Evolutionary conservation across 768 basidiomycete genomes (phyloP).

Genomic region (Aureoboletus auriporus): DNA sequence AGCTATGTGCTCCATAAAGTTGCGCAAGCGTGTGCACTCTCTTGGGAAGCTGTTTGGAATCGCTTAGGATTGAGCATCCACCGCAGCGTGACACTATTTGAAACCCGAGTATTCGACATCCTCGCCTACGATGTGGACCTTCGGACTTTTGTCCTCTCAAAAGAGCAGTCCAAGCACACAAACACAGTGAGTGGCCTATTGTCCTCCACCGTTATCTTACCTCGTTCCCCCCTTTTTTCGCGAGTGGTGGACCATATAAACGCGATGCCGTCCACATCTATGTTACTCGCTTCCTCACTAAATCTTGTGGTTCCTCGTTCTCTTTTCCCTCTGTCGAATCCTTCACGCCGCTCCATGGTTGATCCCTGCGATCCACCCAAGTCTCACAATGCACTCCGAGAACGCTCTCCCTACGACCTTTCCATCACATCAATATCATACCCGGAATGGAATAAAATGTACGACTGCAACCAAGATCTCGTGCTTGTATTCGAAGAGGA

Average conservation of each 20-base stretch:
- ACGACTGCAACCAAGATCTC: neutral
- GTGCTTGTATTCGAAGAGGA: constrained; percentile 6
- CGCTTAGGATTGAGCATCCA: too few species aligned
- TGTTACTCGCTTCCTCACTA: too few species aligned
- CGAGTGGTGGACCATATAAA: neutral
- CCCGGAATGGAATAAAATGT: neutral
- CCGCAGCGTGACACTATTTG: too few species aligned
- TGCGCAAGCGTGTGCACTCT: too few species aligned
- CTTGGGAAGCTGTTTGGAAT: too few species aligned
- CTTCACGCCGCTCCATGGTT: too few species aligned
- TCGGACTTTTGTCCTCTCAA: neutral
- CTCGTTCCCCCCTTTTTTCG: neutral
- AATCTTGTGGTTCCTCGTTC: too few species aligned
- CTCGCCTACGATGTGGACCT: neutral
- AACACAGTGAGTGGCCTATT: neutral
- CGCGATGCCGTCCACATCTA: too few species aligned
- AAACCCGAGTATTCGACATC: neutral
- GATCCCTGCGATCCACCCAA: too few species aligned
- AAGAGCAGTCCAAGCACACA: neutral
- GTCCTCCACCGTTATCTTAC: neutral
- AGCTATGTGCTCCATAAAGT: too few species aligned
- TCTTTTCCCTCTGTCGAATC: too few species aligned
- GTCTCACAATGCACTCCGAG: constrained; percentile 2
- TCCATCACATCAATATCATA: constrained; percentile 8
- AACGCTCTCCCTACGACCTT: constrained; percentile 5